Percentiles rank a stretch among this genome's conserved stretches.
phyloP scores from a whole-genome alignment of 108 stramenopile species.

The Pseudonitzschia multiseries region DNA sequence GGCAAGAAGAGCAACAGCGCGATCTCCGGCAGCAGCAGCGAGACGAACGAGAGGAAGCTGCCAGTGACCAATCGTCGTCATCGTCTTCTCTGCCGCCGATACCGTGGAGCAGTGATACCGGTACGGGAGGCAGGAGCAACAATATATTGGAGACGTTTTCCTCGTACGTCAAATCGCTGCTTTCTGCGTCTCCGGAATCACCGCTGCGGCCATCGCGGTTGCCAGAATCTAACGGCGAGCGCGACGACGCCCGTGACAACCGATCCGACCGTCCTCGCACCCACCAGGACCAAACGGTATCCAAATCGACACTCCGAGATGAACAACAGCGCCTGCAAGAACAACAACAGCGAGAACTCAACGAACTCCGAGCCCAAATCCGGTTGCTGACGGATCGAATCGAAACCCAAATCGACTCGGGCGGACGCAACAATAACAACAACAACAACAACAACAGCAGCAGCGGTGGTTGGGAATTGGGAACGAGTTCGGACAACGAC shows the following conservation, averaged over 20 bases:
- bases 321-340: neutral
- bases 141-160: neutral
- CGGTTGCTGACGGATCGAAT: neutral
- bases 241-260: no score
- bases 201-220: constrained; percentile 2
- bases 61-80: neutral
- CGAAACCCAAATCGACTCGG: neutral
- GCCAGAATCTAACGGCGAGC: neutral
- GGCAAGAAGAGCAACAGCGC: constrained; percentile 14
- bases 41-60: constrained; percentile 3
- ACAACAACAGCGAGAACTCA: constrained; percentile 5
- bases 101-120: neutral
- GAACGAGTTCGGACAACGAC: no score
- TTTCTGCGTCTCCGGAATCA: neutral
- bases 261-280: no score
- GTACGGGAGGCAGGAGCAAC: neutral
- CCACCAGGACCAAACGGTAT: neutral
- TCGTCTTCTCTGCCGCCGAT: neutral
- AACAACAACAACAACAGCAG: neutral
- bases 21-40: constrained; percentile 3
- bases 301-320: neutral
- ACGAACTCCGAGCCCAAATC: constrained; percentile 3
- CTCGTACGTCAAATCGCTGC: neutral
- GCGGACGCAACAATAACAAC: neutral
- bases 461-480: no score